phyloP scores from a whole-genome alignment of 345 rosid genomes.

The Euphorbia pulcherrima region DNA sequence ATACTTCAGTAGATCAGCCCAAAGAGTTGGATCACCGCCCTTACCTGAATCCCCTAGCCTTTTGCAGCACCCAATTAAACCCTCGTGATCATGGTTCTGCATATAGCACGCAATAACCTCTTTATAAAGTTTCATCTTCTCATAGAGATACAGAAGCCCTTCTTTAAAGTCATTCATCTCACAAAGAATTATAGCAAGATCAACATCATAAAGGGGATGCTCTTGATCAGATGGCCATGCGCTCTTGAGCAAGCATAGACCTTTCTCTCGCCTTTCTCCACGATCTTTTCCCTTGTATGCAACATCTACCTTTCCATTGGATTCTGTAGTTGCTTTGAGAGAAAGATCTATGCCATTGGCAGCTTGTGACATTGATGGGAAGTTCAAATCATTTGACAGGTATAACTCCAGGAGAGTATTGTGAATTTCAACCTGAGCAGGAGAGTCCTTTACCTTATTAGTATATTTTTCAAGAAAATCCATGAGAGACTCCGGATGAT shows the following conservation, averaged over 20 bases:
- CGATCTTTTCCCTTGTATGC: no score
- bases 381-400: slow-evolving; percentile 83
- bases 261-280: slow-evolving; percentile 65
- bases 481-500: slow-evolving; percentile 80
- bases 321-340: slow-evolving; percentile 36
- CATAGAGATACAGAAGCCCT: slow-evolving; percentile 83
- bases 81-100: slow-evolving; percentile 94
- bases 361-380: slow-evolving; percentile 65
- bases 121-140: slow-evolving; percentile 91
- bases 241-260: slow-evolving; percentile 61
- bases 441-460: slow-evolving; percentile 85
- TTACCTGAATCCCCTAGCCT: slow-evolving; percentile 87
- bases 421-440: slow-evolving; percentile 94
- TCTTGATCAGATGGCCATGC: slow-evolving; percentile 86
- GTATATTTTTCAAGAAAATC: slow-evolving; percentile 80
- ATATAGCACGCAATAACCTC: slow-evolving; percentile 97
- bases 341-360: slow-evolving; percentile 47
- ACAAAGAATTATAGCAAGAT: slow-evolving; percentile 91
- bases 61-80: slow-evolving; percentile 93
- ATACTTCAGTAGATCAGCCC: slow-evolving; percentile 97
- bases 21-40: slow-evolving; percentile 93
- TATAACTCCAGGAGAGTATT: slow-evolving; percentile 89
- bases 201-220: slow-evolving; percentile 92
- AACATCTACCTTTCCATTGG: slow-evolving; percentile 40
- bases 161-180: slow-evolving; percentile 92